Evolutionary conservation across 192 early-diverging fungal species (phyloP).

Genomic region (Coemansia aciculifera): DNA sequence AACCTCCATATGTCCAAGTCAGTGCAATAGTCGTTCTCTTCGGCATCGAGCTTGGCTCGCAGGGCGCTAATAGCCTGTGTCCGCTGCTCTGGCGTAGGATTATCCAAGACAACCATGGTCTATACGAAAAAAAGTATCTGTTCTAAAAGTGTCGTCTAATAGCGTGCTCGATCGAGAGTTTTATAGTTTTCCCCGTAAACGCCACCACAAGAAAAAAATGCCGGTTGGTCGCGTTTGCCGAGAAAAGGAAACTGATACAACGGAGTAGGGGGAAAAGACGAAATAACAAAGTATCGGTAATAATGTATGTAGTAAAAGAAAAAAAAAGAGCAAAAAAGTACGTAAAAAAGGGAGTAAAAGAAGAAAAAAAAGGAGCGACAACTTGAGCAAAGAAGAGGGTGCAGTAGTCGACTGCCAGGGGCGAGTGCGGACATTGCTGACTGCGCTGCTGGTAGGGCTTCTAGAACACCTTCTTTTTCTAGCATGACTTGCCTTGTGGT

Average conservation of each 20-base stretch:
- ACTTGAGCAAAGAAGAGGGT: slow-evolving; percentile 5
- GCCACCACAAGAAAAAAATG: background rate
- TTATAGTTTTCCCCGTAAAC: background rate
- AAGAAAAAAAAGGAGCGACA: background rate
- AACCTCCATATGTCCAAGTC: slow-evolving; percentile 60
- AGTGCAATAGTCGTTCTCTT: slow-evolving; percentile 44
- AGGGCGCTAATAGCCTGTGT: slow-evolving; percentile 32
- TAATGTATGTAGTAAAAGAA: background rate
- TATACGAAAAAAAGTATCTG: background rate
- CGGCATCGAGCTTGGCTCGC: slow-evolving; percentile 30
- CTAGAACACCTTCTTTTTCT: background rate
- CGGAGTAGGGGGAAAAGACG: background rate
- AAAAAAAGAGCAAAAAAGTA: background rate
- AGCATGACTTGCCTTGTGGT: background rate
- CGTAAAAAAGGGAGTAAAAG: no score
- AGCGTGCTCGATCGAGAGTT: background rate
- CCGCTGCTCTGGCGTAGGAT: slow-evolving; percentile 41
- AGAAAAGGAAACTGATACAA: background rate
- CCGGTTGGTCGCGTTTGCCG: background rate
- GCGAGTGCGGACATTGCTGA: background rate
- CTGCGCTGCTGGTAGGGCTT: background rate
- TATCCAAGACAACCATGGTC: slow-evolving; percentile 46
- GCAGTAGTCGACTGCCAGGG: background rate
- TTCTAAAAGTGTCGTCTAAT: background rate
- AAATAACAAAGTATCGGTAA: background rate